Evolutionary conservation across 345 rosid species (phyloP), one percentile per base, ranked within the genome.

Genomic region (Gossypium australe): DNA sequence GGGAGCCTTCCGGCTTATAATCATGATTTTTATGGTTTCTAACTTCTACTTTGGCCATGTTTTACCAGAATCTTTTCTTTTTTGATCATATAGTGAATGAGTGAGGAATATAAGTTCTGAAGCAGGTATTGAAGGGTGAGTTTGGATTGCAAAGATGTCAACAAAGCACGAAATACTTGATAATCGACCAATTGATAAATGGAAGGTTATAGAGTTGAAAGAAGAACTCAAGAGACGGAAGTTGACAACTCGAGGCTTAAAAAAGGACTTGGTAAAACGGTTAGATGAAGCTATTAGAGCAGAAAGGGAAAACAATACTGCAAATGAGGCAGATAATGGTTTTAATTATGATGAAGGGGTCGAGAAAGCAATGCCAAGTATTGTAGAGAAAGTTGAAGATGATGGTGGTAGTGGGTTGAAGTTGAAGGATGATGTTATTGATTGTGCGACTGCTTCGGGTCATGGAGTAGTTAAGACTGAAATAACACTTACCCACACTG

Each of bases 131-230:
- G 76, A 71, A 61, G 67, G 52, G 67, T 34, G 72, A 57, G 71
- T 73, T 70, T 67, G 70, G 62, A 68, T 74, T 67, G 74, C 68
- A 53, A 86, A 74, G 74, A 89, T 92, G 97, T 88, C 97, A 65
- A 86, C 98, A 16, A 79, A 80, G 11, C 92, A 83, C 80, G 92
- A 97, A 10, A 62, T 88, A 81, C 86, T 93, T 56, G 89, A 85
- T 74, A 85, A 87, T 78, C 81, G 87, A 53, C 97, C 97, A 71
- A 87, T 96, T 78, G 97, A 93, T 78, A 92, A 93, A 79, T 92
- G 90, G 97, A 96, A 88, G 88, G 99, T 96, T 74, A 85, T 86
- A 0, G 98, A 92, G 85, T 80, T 96, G 80, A 96, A 89, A 75
- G 98, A 96, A 77, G 99, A 96, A 89, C 97, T 96, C 56, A 96